Base-by-base conservation (phyloP, 768 basidiomycete species). In the Boletales sp. region DNA sequence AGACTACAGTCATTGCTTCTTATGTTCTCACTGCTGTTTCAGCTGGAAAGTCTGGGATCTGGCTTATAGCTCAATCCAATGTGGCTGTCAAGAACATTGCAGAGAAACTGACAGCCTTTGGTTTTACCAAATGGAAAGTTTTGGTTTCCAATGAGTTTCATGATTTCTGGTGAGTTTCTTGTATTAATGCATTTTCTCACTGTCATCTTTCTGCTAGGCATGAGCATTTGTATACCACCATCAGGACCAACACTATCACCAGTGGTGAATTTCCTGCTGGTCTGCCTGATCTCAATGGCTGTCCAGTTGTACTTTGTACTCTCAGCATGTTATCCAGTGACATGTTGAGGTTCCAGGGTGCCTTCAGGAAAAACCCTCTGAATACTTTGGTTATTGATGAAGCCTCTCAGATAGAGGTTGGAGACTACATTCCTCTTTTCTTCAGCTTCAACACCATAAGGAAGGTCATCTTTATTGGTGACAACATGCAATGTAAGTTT, bases 31-130 rank as follows among this genome's bases (percentile, higher is more conserved):
- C 70, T 55, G 76, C 81, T 35, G 59, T 78, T 19, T 55, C 63
- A 25, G 58, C 59, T 41, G 71, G 71, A 0, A 60, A 66, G 17
- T 56, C 63, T 54, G 82, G 86, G 0, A 81, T 90, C 12, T 93
- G 88, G 86, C 78, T 93, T 6, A 72, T 90, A 60, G 87, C 90
- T 32, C 87, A 93, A 60, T 87, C 86, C 15, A 93, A 93, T 72
- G 81, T 92, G 43, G 90, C 88, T 41, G 90, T 92, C 18, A 91
- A 90, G 66, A 92, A 93, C 57, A 91, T 93, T 70, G 90, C 87
- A 46, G 86, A 88, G 60, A 89, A 90, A 70, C 70, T 93, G 15
- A 66, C 72, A n/a, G 66, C 74, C 8, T 70, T 78, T 60, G 74
- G 70, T 0, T 80, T 88, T 51, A 39, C 56, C 4, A 56, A 77